Conservation (phyloP, 2,329 filamentous ascomycete genomes). For the Ascosphaera acerosa region DNA sequence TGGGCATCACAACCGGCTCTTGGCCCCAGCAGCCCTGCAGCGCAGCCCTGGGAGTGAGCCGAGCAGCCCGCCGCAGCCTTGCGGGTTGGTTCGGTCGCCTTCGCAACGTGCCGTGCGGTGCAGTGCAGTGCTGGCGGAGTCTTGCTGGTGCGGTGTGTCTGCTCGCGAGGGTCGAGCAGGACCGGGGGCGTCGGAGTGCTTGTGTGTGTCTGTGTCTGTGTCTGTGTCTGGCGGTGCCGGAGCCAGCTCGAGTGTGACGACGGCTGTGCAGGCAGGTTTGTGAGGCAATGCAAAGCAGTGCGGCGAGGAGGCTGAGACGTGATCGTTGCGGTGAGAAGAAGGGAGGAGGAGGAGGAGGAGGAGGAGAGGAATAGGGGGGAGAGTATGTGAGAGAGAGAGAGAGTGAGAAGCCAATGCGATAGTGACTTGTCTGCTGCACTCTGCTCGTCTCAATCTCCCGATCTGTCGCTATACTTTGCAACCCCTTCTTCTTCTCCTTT, state of each 20-base stretch:
- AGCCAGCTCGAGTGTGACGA: neutral
- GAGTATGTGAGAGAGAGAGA: conserved; percentile 8
- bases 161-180: neutral
- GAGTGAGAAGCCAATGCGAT: conserved; percentile 7
- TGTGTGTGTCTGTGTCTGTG: neutral
- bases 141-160: too few species aligned
- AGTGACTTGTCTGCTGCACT: neutral
- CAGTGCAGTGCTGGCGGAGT: too few species aligned
- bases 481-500: neutral
- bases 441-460: neutral
- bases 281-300: neutral
- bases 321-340: conserved; percentile 1
- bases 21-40: too few species aligned
- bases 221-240: neutral
- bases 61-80: too few species aligned
- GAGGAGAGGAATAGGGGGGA: conserved; percentile 7
- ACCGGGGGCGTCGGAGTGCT: neutral
- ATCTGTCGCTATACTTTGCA: too few species aligned
- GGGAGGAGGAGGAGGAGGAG: conserved; percentile 6
- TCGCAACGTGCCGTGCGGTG: too few species aligned
- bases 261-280: neutral
- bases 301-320: conserved; percentile 1
- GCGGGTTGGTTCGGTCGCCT: too few species aligned
- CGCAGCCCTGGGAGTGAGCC: too few species aligned
- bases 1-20: too few species aligned